Evolutionary conservation across 78 protist genomes (phyloP).

Genomic region (Neovahlkampfia damariscottae): DNA sequence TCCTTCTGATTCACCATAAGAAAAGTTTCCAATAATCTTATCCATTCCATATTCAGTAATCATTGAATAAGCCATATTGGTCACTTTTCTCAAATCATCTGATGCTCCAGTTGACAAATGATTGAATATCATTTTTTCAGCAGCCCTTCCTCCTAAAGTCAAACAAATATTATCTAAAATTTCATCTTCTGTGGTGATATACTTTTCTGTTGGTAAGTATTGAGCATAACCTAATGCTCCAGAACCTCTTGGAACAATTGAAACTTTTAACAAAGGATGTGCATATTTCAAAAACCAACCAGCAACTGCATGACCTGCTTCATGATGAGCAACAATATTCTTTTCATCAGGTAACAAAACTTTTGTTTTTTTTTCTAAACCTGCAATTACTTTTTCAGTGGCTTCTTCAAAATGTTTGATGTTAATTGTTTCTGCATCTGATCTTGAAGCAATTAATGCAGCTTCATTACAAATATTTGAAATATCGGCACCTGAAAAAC

Average conservation of each 20-base stretch:
- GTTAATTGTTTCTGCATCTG: constrained; percentile 33
- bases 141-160: constrained; percentile 79
- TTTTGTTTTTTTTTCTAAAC: constrained; percentile 41
- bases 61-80: constrained; percentile 57
- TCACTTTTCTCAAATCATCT: constrained; percentile 73
- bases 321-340: constrained; percentile 84
- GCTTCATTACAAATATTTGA: constrained; percentile 56
- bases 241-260: constrained; percentile 91
- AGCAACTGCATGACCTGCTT: constrained; percentile 93
- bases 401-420: constrained; percentile 76
- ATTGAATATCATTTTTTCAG: constrained; percentile 61
- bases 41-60: constrained; percentile 70
- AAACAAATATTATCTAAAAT: background rate
- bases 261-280: constrained; percentile 79
- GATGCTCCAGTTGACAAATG: constrained; percentile 79
- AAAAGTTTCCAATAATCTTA: constrained; percentile 51
- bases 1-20: constrained; percentile 25
- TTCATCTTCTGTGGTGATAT: constrained; percentile 7
- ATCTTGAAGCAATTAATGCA: constrained; percentile 48
- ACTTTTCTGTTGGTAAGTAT: constrained; percentile 83
- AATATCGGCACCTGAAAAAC: constrained; percentile 63
- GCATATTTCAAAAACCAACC: constrained; percentile 94
- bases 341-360: constrained; percentile 47
- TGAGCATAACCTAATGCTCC: constrained; percentile 92
- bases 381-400: constrained; percentile 83